Base-by-base conservation (phyloP, 495 filamentous ascomycete species). In the Annulohypoxylon nitens region DNA sequence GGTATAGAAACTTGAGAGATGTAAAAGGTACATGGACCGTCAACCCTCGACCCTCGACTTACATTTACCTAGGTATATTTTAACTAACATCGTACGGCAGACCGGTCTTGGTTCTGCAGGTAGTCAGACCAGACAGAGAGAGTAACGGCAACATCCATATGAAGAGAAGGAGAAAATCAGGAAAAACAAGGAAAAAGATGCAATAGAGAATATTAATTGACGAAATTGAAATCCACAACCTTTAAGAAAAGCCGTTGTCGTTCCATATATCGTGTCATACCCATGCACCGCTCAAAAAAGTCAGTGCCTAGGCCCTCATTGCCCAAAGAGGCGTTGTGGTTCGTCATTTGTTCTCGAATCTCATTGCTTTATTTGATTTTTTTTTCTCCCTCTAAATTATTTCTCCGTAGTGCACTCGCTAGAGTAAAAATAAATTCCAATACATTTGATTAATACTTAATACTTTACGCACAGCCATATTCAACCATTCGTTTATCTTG, bases 251-350 rank as follows among this genome's bases (percentile, higher is more conserved):
- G 26, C 61, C 39, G 55, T 59, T 59, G 62, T 74, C 67, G 71
- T 74, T 70, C 71, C 71, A 74, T 74, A 74, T 74, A 33, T 74
- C 66, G 61, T 74, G 65, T 74, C 71, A 74, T 74, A 14, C 61
- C 66, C 67, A 61, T 75, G 67, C 59, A 47, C 51, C 43, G 5
- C 43, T 45, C 14, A 45, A 45, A 20, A 47, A 20, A 47, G 43
- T 47, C 51, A 71, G 64, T 71, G 68, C 53, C 73, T 34, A 71
- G 65, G 57, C 71, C 60, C 37, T 71, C 53, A 71, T 60, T 71
- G 30, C 54, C 61, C 39, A 70, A 74, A 70, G 55, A 59, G 36
- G 66, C 66, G 43, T 18, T 54, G 20, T 58, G 41, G 63, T 70
- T 59, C 41, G 37, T 55, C 67, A 25, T 4, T 70, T 50, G 55